Conservation (phyloP, 805 yeast species). For the Saccharomyces kudriavzevii region DNA sequence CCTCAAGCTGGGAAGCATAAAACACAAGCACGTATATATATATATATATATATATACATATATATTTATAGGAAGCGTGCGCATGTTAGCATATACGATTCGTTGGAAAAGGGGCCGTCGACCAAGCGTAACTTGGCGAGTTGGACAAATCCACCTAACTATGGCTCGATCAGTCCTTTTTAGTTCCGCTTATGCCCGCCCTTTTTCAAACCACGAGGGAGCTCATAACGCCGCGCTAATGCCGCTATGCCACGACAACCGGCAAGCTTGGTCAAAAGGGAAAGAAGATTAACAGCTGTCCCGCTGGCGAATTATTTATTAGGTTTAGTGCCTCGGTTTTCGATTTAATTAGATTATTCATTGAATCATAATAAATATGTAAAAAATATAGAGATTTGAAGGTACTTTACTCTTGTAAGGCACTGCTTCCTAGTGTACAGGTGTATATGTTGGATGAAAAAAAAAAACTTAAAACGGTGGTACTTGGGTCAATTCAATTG, state of each 20-base stretch:
- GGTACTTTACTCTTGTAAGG: background rate
- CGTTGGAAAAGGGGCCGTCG: background rate
- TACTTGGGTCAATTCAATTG: constrained; percentile 26
- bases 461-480: background rate
- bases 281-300: background rate
- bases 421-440: background rate
- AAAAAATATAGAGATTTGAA: background rate
- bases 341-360: background rate
- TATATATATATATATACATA: background rate
- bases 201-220: background rate
- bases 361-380: background rate
- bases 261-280: background rate
- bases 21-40: background rate
- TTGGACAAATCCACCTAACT: background rate
- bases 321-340: background rate
- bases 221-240: background rate
- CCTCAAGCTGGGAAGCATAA: background rate
- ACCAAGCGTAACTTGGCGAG: background rate
- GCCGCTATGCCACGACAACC: background rate
- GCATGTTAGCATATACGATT: background rate
- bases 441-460: constrained; percentile 1
- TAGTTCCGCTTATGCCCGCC: background rate
- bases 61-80: background rate
- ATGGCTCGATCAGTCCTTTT: background rate
- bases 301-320: background rate